Base-by-base conservation (phyloP, 2,329 filamentous ascomycete species). In the Claviceps humidiphila region DNA sequence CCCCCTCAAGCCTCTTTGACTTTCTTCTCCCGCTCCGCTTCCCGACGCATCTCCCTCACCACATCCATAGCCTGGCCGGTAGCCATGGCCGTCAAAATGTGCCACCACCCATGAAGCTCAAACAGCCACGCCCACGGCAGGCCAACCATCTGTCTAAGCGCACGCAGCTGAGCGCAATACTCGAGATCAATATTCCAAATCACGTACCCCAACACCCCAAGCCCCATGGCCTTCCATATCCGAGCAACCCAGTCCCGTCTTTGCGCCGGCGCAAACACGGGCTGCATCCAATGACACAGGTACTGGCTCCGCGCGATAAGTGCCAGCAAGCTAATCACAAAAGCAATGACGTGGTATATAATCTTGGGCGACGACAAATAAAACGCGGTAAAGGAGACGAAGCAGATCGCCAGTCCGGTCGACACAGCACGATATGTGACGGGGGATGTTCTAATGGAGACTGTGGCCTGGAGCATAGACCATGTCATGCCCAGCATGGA, bases 91-190 rank as follows among this genome's bases (percentile, higher is more conserved):
- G 79, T 83, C 26, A 81, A 64, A 14, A 82, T 64, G 58, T 83
- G 80, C 80, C 80, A 83, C 80, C 78, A 82, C 1, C 78, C 80
- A 58, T 82, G 80, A 14, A 82, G 59, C 63, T 82, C 80, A 4
- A 82, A 60, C 0, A 77, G 38, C 62, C 76, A 79, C 1, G 72
- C 74, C 71, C 69, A 77, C 0, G 79, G 79, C 45, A 80, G 60
- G 0, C 79, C 78, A 2, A 81, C 57, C 0, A 51, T 56, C 7
- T 65, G 63, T 47, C 77, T 72, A 9, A 74, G 56, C 0, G 56
- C 54, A 2, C 76, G 73, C 24, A 82, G 65, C 53, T 71, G 60
- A 0, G 63, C 60, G 57, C 80, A 83, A 13, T 69, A 66, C 58
- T 77, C 71, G 9, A 76, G 70, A 46, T 82, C 79, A 16, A 82